Percentiles rank a stretch among this genome's conserved stretches.
These are phyloP conservation scores for Leccinum disarticulatum DNA, from an alignment of 768 basidiomycete species.

Conservation along the genomic window DNA sequence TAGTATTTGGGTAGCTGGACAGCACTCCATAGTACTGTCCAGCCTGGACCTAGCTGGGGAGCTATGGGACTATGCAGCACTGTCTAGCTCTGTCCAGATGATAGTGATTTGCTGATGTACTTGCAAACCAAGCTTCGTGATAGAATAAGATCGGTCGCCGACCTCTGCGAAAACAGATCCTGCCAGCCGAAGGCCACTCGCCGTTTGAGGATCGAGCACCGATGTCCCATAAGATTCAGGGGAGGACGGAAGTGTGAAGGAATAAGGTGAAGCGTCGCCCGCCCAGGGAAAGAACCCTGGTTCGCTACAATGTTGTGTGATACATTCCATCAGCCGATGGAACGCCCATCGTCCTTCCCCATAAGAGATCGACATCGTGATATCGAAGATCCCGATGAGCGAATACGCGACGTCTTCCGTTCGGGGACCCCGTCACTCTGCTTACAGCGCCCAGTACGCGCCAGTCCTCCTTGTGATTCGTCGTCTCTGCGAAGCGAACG, in stretches of 20 bases:
- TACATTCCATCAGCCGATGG: slow-evolving; percentile 9
- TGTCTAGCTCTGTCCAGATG: no score
- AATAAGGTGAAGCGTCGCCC: slow-evolving; percentile 12
- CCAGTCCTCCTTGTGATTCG: slow-evolving; percentile 17
- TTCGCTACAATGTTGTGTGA: slow-evolving; percentile 10
- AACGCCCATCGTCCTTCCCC: slow-evolving; percentile 18
- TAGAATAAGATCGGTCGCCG: slow-evolving; percentile 17
- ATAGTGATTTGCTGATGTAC: no score
- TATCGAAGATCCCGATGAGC: slow-evolving; percentile 16
- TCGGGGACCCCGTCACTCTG: slow-evolving; percentile 9
- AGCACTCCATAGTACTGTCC: no score
- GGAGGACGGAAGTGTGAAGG: slow-evolving; percentile 6
- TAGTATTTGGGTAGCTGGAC: no score
- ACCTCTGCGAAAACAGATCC: slow-evolving; percentile 16
- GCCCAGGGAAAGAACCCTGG: slow-evolving; percentile 19
- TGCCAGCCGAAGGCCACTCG: slow-evolving; percentile 8
- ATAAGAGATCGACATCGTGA: slow-evolving; percentile 17
- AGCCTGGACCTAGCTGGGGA: no score
- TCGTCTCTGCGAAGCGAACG: neutral
- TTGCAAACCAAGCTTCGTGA: slow-evolving; percentile 16
- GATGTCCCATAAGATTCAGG: slow-evolving; percentile 10
- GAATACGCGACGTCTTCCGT: slow-evolving; percentile 12
- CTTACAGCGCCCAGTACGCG: neutral
- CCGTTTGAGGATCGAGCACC: neutral
- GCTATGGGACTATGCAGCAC: no score